Evolutionary conservation across 192 early-diverging fungal species (phyloP).

Genomic region (Entomortierella parvispora): DNA sequence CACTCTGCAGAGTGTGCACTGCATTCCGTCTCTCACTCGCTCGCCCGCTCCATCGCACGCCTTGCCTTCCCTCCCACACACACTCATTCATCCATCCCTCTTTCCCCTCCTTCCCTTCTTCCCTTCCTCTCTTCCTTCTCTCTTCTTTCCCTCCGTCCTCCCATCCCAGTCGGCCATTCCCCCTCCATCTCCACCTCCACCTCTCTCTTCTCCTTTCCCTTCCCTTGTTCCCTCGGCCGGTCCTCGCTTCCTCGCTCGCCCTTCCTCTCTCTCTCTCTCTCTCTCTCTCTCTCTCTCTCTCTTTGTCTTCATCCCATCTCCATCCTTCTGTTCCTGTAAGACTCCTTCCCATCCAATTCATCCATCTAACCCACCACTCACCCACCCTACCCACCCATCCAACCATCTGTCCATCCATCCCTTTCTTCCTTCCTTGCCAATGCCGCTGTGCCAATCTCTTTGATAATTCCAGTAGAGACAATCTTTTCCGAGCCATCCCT

Average conservation of each 20-base stretch:
- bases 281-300: slow-evolving; percentile 6
- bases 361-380: neutral
- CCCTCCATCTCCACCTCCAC: slow-evolving; percentile 18
- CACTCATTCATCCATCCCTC: neutral
- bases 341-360: too few species aligned
- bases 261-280: slow-evolving; percentile 18
- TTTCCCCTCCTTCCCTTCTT: neutral
- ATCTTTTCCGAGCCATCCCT: too few species aligned
- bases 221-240: slow-evolving; percentile 44
- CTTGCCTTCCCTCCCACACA: neutral
- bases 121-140: slow-evolving; percentile 17
- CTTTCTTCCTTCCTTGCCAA: too few species aligned
- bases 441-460: too few species aligned
- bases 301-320: neutral
- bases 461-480: too few species aligned
- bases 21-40: too few species aligned
- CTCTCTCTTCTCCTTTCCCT: slow-evolving; percentile 52
- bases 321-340: neutral
- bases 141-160: slow-evolving; percentile 10
- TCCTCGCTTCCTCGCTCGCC: slow-evolving; percentile 36
- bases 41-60: too few species aligned
- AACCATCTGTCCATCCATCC: too few species aligned
- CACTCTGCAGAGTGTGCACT: too few species aligned
- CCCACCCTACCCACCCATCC: neutral
- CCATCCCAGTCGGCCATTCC: slow-evolving; percentile 15